phyloP scores from a whole-genome alignment of 1,139 yeast genomes.

The Sugiyamaella pinicola region DNA sequence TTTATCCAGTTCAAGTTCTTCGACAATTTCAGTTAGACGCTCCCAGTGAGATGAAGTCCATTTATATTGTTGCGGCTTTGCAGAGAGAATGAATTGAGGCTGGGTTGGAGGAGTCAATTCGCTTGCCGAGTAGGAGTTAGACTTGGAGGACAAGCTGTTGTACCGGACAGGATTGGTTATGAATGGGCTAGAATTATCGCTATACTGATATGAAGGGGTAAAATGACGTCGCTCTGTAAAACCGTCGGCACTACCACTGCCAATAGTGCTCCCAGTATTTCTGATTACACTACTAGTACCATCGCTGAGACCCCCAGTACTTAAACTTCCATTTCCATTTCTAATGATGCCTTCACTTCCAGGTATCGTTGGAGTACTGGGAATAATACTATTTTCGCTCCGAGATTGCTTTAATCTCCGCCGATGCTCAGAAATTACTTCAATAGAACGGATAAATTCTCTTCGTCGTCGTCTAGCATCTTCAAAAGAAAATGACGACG shows the following conservation, averaged over 20 bases:
- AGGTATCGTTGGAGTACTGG: constrained; percentile 5
- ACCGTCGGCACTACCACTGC: not conserved
- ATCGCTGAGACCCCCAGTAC: not conserved
- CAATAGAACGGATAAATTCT: constrained; percentile 20
- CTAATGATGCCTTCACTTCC: too few relatives aligned
- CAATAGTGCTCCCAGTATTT: not conserved
- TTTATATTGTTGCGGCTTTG: not conserved
- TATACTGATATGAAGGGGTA: not conserved
- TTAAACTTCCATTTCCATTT: too few relatives aligned
- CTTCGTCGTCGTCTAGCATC: constrained; percentile 18
- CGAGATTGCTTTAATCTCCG: constrained; percentile 8
- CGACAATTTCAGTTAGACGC: constrained; percentile 20
- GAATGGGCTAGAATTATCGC: not conserved
- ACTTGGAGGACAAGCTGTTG: not conserved
- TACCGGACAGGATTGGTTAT: not conserved
- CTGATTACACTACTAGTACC: not conserved
- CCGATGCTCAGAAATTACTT: constrained; percentile 19
- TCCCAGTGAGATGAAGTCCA: constrained; percentile 26
- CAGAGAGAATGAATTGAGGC: constrained; percentile 1
- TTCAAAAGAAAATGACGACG: constrained; percentile 21
- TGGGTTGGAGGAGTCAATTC: constrained; percentile 8
- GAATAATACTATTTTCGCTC: not conserved
- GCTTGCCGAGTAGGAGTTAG: not conserved
- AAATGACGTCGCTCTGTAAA: too few relatives aligned
- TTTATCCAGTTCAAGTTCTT: constrained; percentile 17